phyloP scores from a whole-genome alignment of 2,329 filamentous ascomycete species.

The Whalleya microplaca region DNA sequence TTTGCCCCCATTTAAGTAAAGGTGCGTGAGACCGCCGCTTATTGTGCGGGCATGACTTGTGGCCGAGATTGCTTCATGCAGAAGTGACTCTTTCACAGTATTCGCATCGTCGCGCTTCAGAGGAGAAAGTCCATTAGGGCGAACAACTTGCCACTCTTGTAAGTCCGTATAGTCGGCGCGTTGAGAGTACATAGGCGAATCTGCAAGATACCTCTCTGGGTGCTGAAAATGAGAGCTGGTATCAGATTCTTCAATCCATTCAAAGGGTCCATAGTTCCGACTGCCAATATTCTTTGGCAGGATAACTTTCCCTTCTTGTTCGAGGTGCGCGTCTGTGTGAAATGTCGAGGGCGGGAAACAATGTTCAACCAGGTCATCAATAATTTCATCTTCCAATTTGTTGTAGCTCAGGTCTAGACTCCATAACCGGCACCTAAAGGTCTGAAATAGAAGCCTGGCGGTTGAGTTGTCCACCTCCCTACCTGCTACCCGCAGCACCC shows the following conservation, averaged over 20 bases:
- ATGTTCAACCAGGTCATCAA: slow-evolving; percentile 39
- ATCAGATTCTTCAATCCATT: slow-evolving; percentile 51
- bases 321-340: slow-evolving; percentile 44
- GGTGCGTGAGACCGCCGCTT: slow-evolving; percentile 52
- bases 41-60: slow-evolving; percentile 30
- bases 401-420: slow-evolving; percentile 60
- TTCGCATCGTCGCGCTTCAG: slow-evolving; percentile 40
- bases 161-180: slow-evolving; percentile 25
- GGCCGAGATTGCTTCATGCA: slow-evolving; percentile 24
- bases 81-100: slow-evolving; percentile 36
- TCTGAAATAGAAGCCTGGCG: slow-evolving; percentile 39
- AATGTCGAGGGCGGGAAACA: slow-evolving; percentile 41
- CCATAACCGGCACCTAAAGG: slow-evolving; percentile 51
- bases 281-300: slow-evolving; percentile 35
- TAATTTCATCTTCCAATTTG: slow-evolving; percentile 49
- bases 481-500: slow-evolving; percentile 54
- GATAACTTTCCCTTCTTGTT: slow-evolving; percentile 51
- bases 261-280: slow-evolving; percentile 45
- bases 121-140: slow-evolving; percentile 41
- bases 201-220: slow-evolving; percentile 51
- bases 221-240: slow-evolving; percentile 50
- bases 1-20: slow-evolving; percentile 55
- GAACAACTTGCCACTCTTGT: slow-evolving; percentile 34
- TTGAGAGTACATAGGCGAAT: slow-evolving; percentile 49
- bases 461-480: slow-evolving; percentile 50